phyloP scores from a whole-genome alignment of 176 grass and related monocot species.

The Hordeum marinum region DNA sequence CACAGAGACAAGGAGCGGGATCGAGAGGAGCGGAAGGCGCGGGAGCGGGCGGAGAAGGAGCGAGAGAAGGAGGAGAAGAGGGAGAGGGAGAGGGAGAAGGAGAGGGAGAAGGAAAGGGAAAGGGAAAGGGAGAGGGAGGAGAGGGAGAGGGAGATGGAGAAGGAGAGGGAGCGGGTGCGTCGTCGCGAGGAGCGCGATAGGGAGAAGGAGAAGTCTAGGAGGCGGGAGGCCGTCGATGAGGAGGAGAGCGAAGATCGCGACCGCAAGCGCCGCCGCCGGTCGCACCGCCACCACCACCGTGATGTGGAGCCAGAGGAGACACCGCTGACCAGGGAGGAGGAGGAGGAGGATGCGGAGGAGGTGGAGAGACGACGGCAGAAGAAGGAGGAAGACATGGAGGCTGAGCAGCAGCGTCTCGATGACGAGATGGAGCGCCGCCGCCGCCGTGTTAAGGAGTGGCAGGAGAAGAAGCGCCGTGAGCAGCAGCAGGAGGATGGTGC shows the following conservation, averaged over 20 bases:
- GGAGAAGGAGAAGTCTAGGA: conserved; percentile 46
- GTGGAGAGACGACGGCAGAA: conserved; percentile 38
- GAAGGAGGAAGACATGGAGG: conserved; percentile 81
- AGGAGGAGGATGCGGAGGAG: conserved; percentile 45
- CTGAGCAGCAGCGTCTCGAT: conserved; percentile 76
- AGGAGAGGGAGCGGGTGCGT: conserved; percentile 33
- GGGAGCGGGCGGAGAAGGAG: conserved; percentile 28
- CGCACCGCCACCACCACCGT: conserved; percentile 30
- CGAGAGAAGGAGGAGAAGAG: conserved; percentile 28
- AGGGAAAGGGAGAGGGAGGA: conserved; percentile 33
- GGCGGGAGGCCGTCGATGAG: conserved; percentile 38
- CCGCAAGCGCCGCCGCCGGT: conserved; percentile 59
- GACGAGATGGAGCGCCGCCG: conserved; percentile 92
- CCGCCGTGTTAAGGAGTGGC: conserved; percentile 90
- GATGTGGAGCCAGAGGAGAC: conserved; percentile 42
- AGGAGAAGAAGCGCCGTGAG: conserved; percentile 73
- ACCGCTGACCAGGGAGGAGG: conserved; percentile 34
- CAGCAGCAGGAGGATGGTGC: conserved; percentile 33
- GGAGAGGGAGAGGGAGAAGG: not conserved
- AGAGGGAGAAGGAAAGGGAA: not conserved
- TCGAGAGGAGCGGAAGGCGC: conserved; percentile 30
- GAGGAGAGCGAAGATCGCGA: conserved; percentile 42
- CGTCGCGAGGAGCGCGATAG: conserved; percentile 48
- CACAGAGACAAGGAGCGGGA: conserved; percentile 26
- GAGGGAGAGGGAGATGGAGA: conserved; percentile 34